Evolutionary conservation across 352 stramenopile species (phyloP).

Genomic region (Globisporangium lucens): DNA sequence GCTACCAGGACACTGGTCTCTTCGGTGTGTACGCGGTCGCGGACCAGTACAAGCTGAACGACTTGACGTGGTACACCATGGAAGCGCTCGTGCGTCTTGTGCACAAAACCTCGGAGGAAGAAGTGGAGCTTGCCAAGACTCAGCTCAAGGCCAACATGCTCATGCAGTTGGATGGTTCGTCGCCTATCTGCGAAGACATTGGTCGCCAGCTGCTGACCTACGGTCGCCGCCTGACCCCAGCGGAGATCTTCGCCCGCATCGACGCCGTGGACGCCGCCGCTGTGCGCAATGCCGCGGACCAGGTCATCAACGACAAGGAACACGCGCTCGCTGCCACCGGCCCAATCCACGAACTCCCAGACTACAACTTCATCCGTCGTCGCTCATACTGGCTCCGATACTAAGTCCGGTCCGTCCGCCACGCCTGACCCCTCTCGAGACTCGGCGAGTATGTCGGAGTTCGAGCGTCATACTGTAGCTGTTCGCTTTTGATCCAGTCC

Average conservation of each 20-base stretch:
- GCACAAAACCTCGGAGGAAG: constrained; percentile 96
- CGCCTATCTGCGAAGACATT: constrained; percentile 99
- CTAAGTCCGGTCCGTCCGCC: constrained; percentile 36
- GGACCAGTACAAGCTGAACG: constrained; percentile 94
- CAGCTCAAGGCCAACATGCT: constrained; percentile 99
- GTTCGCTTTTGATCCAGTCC: constrained; percentile 9
- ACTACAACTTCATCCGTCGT: constrained; percentile 99
- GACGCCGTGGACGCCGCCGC: constrained; percentile 96
- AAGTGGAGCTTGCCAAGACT: constrained; percentile 97
- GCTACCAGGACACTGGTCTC: constrained; percentile 99
- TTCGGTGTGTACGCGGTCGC: constrained; percentile 98
- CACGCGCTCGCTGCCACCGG: constrained; percentile 97
- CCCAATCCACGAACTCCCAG: constrained; percentile 97
- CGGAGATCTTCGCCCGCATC: constrained; percentile 99
- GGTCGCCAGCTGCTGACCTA: constrained; percentile 98
- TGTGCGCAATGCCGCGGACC: constrained; percentile 85
- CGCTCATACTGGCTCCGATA: constrained; percentile 98
- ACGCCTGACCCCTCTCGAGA: not conserved
- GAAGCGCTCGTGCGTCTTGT: constrained; percentile 94
- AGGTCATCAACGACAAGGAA: constrained; percentile 98
- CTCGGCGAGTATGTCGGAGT: not conserved
- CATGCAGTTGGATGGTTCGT: constrained; percentile 98
- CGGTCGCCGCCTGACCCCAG: constrained; percentile 95
- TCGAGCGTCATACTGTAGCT: not conserved
- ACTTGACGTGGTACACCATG: constrained; percentile 94